These are phyloP conservation scores for Spinacia oleracea DNA, from an alignment of 179 eudicot genomes.

Conservation along the genomic window DNA sequence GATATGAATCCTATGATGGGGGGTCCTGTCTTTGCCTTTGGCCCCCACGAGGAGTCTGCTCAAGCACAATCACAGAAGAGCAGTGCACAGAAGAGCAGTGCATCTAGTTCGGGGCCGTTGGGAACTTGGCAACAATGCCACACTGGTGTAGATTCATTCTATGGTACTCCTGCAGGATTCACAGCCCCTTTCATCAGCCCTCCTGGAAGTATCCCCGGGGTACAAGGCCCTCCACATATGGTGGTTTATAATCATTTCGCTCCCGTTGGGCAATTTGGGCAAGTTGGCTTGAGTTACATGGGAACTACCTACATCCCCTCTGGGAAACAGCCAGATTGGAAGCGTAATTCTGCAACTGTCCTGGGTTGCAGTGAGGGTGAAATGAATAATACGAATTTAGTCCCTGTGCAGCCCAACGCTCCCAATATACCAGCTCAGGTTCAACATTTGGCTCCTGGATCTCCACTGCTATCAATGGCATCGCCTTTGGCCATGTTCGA, in stretches of 20 bases:
- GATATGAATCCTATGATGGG: constrained; percentile 94
- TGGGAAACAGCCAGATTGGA: constrained; percentile 96
- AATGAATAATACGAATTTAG: constrained; percentile 51
- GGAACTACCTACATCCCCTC: constrained; percentile 90
- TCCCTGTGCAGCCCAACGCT: constrained; percentile 50
- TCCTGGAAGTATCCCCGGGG: constrained; percentile 83
- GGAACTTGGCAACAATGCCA: constrained; percentile 90
- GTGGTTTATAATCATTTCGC: constrained; percentile 96
- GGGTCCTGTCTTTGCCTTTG: constrained; percentile 80
- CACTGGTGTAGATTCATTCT: constrained; percentile 83
- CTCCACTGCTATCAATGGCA: constrained; percentile 71
- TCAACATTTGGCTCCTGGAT: constrained; percentile 80
- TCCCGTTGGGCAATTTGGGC: constrained; percentile 94
- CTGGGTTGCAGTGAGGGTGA: constrained; percentile 58
- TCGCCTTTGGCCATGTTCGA: constrained; percentile 91
- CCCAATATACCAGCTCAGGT: constrained; percentile 51
- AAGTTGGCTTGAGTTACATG: constrained; percentile 97
- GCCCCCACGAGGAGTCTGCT: constrained; percentile 71
- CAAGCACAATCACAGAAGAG: constrained; percentile 69
- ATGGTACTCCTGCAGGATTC: constrained; percentile 83
- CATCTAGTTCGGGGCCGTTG: constrained; percentile 58
- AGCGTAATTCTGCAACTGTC: constrained; percentile 54
- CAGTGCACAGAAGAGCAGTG: constrained; percentile 47
- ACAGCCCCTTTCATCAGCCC: constrained; percentile 81
- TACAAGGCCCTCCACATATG: constrained; percentile 95